phyloP scores from a whole-genome alignment of 2,329 filamentous ascomycete species.

The Fusarium metavorans region DNA sequence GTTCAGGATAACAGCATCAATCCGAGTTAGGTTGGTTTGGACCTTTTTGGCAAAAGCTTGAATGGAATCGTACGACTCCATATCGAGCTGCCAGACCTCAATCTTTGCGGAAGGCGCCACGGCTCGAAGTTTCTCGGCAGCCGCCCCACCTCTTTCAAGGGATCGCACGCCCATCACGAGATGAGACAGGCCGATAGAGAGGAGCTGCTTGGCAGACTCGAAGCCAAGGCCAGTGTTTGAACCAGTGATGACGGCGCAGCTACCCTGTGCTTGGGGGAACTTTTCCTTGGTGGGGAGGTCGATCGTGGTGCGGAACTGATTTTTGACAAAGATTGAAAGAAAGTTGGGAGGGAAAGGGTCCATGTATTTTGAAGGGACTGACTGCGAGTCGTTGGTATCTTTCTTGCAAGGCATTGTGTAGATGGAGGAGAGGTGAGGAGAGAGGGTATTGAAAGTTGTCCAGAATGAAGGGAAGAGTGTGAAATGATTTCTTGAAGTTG shows the following conservation, averaged over 20 bases:
- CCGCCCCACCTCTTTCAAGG: slow-evolving; percentile 24
- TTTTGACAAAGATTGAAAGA: slow-evolving; percentile 29
- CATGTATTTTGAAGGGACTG: slow-evolving; percentile 23
- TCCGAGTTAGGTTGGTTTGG: slow-evolving; percentile 14
- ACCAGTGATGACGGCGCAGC: slow-evolving; percentile 41
- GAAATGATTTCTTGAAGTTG: not conserved
- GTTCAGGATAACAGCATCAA: slow-evolving; percentile 50
- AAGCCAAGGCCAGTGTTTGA: slow-evolving; percentile 44
- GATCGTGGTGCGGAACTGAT: slow-evolving; percentile 40
- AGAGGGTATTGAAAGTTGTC: not conserved
- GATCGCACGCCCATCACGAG: slow-evolving; percentile 35
- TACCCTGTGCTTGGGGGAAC: slow-evolving; percentile 26
- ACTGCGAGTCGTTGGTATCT: not conserved
- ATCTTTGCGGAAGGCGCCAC: slow-evolving; percentile 20
- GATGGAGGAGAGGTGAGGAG: not conserved
- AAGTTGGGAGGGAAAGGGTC: slow-evolving; percentile 14
- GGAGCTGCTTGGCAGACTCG: slow-evolving; percentile 40
- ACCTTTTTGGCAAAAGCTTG: slow-evolving; percentile 32
- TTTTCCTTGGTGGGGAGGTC: slow-evolving; percentile 29
- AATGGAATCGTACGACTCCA: slow-evolving; percentile 43
- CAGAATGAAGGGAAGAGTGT: too few relatives aligned
- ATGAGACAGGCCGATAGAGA: slow-evolving; percentile 29
- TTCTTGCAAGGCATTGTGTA: slow-evolving; percentile 25
- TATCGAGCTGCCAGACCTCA: slow-evolving; percentile 43
- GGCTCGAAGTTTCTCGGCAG: slow-evolving; percentile 13